Conservation (phyloP, 1,284 basidiomycete genomes). For the Mycena citricolor region DNA sequence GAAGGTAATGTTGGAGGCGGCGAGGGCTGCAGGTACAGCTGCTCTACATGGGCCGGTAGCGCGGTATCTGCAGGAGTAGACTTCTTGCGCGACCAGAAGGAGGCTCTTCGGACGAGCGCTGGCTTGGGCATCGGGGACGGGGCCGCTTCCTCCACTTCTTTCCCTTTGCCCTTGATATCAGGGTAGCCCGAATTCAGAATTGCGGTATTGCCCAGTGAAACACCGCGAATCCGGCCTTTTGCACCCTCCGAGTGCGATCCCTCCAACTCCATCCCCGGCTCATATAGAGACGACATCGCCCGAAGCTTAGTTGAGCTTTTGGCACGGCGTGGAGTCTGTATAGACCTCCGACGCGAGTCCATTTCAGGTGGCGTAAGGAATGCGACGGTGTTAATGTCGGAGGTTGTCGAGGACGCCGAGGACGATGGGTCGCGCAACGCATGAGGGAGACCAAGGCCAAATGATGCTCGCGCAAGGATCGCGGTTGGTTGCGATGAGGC, state of each 20-base stretch:
- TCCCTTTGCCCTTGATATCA: slow-evolving; percentile 34
- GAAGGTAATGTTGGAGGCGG: slow-evolving; percentile 43
- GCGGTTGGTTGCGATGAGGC: slow-evolving; percentile 39
- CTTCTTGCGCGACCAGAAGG: slow-evolving; percentile 44
- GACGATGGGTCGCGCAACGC: slow-evolving; percentile 45
- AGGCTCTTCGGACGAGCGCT: slow-evolving; percentile 51
- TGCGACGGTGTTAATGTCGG: slow-evolving; percentile 43
- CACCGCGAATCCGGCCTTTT: slow-evolving; percentile 32
- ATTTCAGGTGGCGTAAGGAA: slow-evolving; percentile 35
- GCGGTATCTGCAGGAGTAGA: slow-evolving; percentile 16
- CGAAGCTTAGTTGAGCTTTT: slow-evolving; percentile 50
- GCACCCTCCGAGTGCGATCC: slow-evolving; percentile 19
- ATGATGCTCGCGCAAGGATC: slow-evolving; percentile 54
- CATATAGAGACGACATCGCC: slow-evolving; percentile 21
- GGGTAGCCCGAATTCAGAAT: slow-evolving; percentile 14
- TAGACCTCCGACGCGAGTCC: too few species aligned
- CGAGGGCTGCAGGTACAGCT: too few species aligned
- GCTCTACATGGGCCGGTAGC: too few species aligned
- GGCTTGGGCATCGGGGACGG: slow-evolving; percentile 32
- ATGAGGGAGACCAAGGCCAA: slow-evolving; percentile 58
- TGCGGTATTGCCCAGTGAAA: slow-evolving; percentile 37
- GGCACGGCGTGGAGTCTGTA: slow-evolving; percentile 35
- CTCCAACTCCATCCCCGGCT: slow-evolving; percentile 16
- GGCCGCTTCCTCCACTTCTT: slow-evolving; percentile 40
- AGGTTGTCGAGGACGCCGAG: slow-evolving; percentile 41